Percentiles rank a stretch among this genome's conserved stretches.
Evolutionary conservation across 164 flowering plant genomes (phyloP).

Genomic region (Vitis vinifera): ASM3070453v1 NC_081811.1:6533501-6534000

Average conservation of each 20-base stretch:
- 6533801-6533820: constrained; percentile 78
- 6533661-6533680: constrained; percentile 89
- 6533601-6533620: constrained; percentile 11
- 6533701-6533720: constrained; percentile 97
- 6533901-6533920: constrained; percentile 76
- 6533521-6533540: too few relatives aligned
- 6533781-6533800: constrained; percentile 40
- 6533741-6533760: constrained; percentile 82
- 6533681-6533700: constrained; percentile 77
- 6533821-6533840: constrained; percentile 75
- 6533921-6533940: constrained; percentile 72
- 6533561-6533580: background rate
- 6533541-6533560: too few relatives aligned
- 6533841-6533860: constrained; percentile 80
- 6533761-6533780: constrained; percentile 82
- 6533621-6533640: constrained; percentile 51
- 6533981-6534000: constrained; percentile 51
- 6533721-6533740: constrained; percentile 85
- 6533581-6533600: background rate
- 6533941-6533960: constrained; percentile 66
- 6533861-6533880: constrained; percentile 78
- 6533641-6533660: constrained; percentile 68
- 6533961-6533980: constrained; percentile 74
- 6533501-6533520: too few relatives aligned
- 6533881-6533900: constrained; percentile 92